Conservation (phyloP, 768 basidiomycete species). For the Imleria badia region DNA sequence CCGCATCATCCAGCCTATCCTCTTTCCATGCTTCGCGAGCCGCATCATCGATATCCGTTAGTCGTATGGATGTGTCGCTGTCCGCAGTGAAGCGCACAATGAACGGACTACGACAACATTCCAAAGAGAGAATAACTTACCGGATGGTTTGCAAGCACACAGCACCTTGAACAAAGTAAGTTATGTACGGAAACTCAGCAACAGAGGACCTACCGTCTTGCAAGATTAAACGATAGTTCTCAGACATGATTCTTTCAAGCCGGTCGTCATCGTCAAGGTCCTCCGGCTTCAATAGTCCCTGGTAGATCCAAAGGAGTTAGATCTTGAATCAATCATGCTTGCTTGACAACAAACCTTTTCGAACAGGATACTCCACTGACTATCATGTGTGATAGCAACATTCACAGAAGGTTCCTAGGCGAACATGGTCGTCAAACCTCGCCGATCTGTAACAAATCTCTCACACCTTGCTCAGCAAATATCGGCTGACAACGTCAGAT, state of each 20-base stretch:
- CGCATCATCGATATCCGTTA: not conserved
- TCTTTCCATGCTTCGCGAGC: slow-evolving; percentile 2
- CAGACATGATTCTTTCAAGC: slow-evolving; percentile 1
- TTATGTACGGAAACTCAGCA: not conserved
- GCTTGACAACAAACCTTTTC: slow-evolving; percentile 1
- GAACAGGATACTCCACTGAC: slow-evolving; percentile 12
- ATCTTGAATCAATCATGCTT: not conserved
- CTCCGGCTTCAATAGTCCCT: slow-evolving; percentile 8
- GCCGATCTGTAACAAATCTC: not conserved
- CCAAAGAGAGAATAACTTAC: not conserved
- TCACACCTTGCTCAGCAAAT: slow-evolving; percentile 8
- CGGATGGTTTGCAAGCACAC: slow-evolving; percentile 1
- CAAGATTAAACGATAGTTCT: slow-evolving; percentile 8
- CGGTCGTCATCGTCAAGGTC: not conserved
- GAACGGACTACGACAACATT: not conserved
- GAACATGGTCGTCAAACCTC: no score
- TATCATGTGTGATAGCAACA: slow-evolving; percentile 16
- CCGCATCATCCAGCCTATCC: slow-evolving; percentile 5
- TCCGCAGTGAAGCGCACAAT: not conserved
- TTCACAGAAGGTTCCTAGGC: slow-evolving; percentile 10
- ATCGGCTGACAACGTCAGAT: slow-evolving; percentile 15
- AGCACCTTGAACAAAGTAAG: slow-evolving; percentile 1
- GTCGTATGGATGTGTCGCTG: slow-evolving; percentile 7
- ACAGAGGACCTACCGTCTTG: slow-evolving; percentile 3
- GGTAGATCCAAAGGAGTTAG: not conserved